Evolutionary conservation across 208 protist species (phyloP).

Genomic region (Acanthamoeba triangularis): DNA sequence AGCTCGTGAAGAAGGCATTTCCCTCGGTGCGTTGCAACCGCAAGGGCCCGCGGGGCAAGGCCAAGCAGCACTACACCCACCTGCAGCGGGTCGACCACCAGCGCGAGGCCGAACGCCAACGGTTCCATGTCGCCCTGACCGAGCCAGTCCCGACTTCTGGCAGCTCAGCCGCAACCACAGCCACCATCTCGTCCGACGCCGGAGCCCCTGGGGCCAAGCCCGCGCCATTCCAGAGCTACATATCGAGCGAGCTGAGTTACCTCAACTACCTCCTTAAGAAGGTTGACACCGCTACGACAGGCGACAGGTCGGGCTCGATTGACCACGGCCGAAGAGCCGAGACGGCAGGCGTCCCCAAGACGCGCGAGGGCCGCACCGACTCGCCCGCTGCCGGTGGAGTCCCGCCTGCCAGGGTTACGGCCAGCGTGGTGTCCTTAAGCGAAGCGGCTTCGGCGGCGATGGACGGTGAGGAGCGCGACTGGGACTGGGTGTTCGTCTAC

Average conservation of each 20-base stretch:
- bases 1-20: conserved; percentile 50
- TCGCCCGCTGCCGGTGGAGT: not conserved
- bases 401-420: too few relatives aligned
- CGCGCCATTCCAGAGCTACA: not conserved
- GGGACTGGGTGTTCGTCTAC: conserved; percentile 26
- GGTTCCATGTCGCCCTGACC: not conserved
- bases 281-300: not conserved
- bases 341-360: too few relatives aligned
- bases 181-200: not conserved
- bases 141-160: not conserved
- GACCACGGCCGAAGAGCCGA: too few relatives aligned
- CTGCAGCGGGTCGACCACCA: conserved; percentile 32
- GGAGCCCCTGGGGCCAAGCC: not conserved
- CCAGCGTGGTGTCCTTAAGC: not conserved
- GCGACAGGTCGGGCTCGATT: not conserved
- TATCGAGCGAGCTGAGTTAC: not conserved
- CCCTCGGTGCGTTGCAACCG: not conserved
- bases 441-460: too few relatives aligned
- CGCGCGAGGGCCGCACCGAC: too few relatives aligned
- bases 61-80: conserved; percentile 29
- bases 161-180: not conserved
- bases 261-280: conserved; percentile 30
- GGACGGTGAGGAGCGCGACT: not conserved
- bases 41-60: not conserved
- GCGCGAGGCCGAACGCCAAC: not conserved